phyloP scores from a whole-genome alignment of 2,329 filamentous ascomycete genomes.

The Fusarium circinatum region DNA sequence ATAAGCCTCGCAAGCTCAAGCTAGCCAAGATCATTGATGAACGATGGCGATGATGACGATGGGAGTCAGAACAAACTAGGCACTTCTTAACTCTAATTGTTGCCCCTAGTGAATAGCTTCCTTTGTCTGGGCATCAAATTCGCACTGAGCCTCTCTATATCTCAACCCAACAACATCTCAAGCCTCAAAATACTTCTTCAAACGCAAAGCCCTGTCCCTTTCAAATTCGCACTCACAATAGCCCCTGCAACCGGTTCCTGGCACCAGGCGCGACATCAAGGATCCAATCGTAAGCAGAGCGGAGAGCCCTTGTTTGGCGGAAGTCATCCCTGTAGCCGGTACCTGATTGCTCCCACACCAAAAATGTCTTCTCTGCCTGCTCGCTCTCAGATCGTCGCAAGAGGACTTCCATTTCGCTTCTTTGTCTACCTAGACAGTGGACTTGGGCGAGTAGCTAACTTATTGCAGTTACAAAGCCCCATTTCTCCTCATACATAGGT shows the following conservation, averaged over 20 bases:
- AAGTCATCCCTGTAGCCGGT: conserved; percentile 40
- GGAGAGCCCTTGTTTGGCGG: conserved; percentile 38
- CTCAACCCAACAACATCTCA: not conserved
- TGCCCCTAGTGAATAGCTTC: not conserved
- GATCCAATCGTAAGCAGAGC: conserved; percentile 27
- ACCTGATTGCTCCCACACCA: conserved; percentile 43
- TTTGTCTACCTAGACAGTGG: conserved; percentile 17
- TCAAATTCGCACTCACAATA: conserved; percentile 28
- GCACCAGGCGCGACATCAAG: conserved; percentile 31
- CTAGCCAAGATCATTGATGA: not conserved
- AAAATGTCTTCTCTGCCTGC: not conserved
- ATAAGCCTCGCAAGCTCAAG: conserved; percentile 10
- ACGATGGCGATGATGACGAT: not conserved
- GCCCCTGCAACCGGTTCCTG: conserved; percentile 38
- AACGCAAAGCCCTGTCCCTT: not conserved
- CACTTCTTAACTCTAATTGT: not conserved
- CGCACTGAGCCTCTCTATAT: not conserved
- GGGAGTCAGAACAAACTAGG: not conserved
- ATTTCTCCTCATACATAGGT: conserved; percentile 3
- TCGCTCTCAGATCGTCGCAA: conserved; percentile 23
- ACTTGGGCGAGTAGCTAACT: conserved; percentile 18
- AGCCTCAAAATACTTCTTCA: not conserved
- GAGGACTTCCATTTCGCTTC: conserved; percentile 36
- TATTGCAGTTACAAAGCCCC: conserved; percentile 10
- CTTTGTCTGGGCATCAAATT: conserved; percentile 1